Evolutionary conservation across 2,329 filamentous ascomycete genomes (phyloP), one percentile per base, ranked within the genome.

Genomic region (Remersonia thermophila): DNA sequence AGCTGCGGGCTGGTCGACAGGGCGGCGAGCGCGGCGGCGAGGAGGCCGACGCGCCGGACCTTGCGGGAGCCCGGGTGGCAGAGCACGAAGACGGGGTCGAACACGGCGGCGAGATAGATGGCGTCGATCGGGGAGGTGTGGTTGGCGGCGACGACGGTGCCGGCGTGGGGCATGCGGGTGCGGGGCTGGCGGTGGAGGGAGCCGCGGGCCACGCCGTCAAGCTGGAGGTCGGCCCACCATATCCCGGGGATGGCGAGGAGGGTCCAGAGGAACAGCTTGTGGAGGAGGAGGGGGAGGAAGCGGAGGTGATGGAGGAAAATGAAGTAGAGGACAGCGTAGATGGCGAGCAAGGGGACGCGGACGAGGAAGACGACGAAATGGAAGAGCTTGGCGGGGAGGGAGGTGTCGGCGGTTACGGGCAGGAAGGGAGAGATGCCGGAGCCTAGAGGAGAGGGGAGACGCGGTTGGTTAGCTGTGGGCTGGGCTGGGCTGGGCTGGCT

Each of bases 191-290:
- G 78, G 32, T 81, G 78, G 23, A 93, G 67, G 17, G 81, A 87
- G 62, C 91, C 91, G 62, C 86, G 83, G 61, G 84, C 87, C 36
- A 98, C 91, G 40, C 89, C 89, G 56, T 98, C 91, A 47, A 98
- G 84, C 58, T 95, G 89, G n/a, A 98, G 66, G 59, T 98, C 91
- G 38, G 95, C 80, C 89, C 89, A 96, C 86, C 87, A 96, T 39
- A 98, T 83, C 18, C 91, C 89, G 0, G 87, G 85, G 40, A 93
- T 81, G 27, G 77, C 81, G 48, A 98, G 73, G 46, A 96, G 73
- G 42, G 77, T 72, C 89, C 91, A 96, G 36, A 96, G 63, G 33
- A 85, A 75, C 10, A 83, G 75, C 61, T 96, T 96, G 52, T 85
- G 85, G 30, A 77, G 52, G 40, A 23, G 20, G 14, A 75, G 55